These are phyloP conservation scores for Benincasa hispida DNA, from an alignment of 306 rosid species.

Conservation along the genomic window DNA sequence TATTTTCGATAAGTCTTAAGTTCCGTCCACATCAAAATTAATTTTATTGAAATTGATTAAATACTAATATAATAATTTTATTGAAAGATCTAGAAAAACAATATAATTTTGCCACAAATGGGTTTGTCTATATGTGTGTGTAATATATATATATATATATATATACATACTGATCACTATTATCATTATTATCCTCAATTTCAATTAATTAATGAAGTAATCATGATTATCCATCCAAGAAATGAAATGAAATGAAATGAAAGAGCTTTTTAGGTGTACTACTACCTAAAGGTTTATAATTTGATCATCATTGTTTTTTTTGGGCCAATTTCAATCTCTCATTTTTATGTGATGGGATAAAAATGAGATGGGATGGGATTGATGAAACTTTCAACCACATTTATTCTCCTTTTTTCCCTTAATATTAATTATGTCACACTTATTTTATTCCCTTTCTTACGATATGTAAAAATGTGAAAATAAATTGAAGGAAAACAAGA, in stretches of 20 bases:
- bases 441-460: not conserved
- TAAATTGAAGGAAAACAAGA: not conserved
- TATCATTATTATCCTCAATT: not conserved
- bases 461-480: not conserved
- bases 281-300: not conserved
- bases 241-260: not conserved
- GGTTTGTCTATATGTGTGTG: too few relatives aligned
- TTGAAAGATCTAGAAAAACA: too few relatives aligned
- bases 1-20: too few relatives aligned
- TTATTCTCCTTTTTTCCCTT: too few relatives aligned
- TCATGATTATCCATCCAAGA: not conserved
- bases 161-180: too few relatives aligned
- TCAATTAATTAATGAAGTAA: not conserved
- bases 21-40: too few relatives aligned
- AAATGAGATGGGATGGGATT: slow-evolving; percentile 1
- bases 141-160: too few relatives aligned
- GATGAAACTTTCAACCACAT: not conserved
- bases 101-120: too few relatives aligned
- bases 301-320: not conserved
- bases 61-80: too few relatives aligned
- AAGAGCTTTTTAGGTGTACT: not conserved
- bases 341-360: not conserved
- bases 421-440: not conserved
- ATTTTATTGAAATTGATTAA: too few relatives aligned
- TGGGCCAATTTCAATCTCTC: not conserved